Evolutionary conservation across 495 filamentous ascomycete species (phyloP), one percentile per base, ranked within the genome.

Genomic region (Lentithecium fluviatile): DNA sequence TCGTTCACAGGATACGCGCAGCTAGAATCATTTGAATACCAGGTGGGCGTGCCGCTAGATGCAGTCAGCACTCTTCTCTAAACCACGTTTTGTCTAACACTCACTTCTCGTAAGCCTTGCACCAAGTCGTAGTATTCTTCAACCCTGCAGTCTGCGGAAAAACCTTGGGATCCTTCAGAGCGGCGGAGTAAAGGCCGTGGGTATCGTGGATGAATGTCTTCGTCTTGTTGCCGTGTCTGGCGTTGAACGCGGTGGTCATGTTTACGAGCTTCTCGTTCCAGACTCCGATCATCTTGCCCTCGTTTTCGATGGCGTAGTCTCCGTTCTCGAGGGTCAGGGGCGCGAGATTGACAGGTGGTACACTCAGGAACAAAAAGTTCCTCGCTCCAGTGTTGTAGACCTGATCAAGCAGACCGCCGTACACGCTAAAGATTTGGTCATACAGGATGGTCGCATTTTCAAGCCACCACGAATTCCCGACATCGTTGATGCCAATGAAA

Each of bases 401-500:
- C 56, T 85, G 60, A 59, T 85, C 76, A 3, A 85, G 65, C 21
- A 84, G 70, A 0, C 68, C 66, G 51, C 78, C 77, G 52, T 90
- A 88, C 40, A 78, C 78, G 15, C 76, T 73, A 69, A 87, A 82
- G n/a, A 89, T 78, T 25, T 66, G 69, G 6, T 71, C 72, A 24
- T 83, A 77, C 51, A 89, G 72, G 5, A 15, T 20, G 68, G 42
- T 79, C 59, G 21, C 66, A 61, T 49, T 76, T 45, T 75, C 71
- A n/a, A 74, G 66, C 58, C 72, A 80, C 71, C 82, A 89, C 20
- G 77, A 78, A 67, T 85, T 86, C 1, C 86, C 86, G 12, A 91
- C 79, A 63, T 94, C 89, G 60, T 94, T 94, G 61, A 94, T 85
- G 34, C 89, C 88, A 52, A 91, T 86, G 80, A 85, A 94, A 43